A percentile compares a stretch with the other conserved stretches of the same genome.
Conservation (phyloP, 306 rosid genomes). For the Prunus persica region DNA sequence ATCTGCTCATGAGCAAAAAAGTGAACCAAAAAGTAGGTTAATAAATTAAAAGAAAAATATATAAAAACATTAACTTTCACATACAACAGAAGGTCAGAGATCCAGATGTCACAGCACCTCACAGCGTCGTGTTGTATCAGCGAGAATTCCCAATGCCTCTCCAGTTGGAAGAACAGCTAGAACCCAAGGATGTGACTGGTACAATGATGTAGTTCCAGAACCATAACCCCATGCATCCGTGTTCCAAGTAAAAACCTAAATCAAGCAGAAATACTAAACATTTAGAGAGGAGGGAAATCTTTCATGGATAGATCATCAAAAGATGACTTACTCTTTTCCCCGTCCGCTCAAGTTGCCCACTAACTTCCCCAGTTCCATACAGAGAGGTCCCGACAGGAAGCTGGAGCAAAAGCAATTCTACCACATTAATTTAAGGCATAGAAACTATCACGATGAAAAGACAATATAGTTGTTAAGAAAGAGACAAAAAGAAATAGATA, state of each 20-base stretch:
- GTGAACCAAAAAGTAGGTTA: conserved; percentile 17
- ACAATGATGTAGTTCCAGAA: conserved; percentile 75
- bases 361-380: conserved; percentile 91
- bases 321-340: conserved; percentile 68
- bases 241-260: conserved; percentile 82
- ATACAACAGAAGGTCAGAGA: conserved; percentile 11
- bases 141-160: conserved; percentile 81
- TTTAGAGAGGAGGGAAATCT: conserved; percentile 6
- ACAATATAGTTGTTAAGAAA: neutral
- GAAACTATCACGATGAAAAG: neutral
- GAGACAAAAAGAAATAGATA: neutral
- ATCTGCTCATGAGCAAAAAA: conserved; percentile 53
- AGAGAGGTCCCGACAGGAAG: conserved; percentile 75
- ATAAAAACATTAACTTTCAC: conserved; percentile 14
- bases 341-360: conserved; percentile 87
- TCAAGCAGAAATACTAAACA: conserved; percentile 13
- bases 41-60: conserved; percentile 8
- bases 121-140: conserved; percentile 85
- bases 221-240: conserved; percentile 86
- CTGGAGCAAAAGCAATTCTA: conserved; percentile 42
- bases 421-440: conserved; percentile 10
- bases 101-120: conserved; percentile 58
- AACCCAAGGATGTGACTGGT: conserved; percentile 99
- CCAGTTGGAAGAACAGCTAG: conserved; percentile 89
- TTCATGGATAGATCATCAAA: neutral